Percentiles rank a stretch among this genome's conserved stretches.
These are phyloP conservation scores for Sporisorium exsertum DNA, from an alignment of 1,284 basidiomycete species.

Conservation along the genomic window DNA sequence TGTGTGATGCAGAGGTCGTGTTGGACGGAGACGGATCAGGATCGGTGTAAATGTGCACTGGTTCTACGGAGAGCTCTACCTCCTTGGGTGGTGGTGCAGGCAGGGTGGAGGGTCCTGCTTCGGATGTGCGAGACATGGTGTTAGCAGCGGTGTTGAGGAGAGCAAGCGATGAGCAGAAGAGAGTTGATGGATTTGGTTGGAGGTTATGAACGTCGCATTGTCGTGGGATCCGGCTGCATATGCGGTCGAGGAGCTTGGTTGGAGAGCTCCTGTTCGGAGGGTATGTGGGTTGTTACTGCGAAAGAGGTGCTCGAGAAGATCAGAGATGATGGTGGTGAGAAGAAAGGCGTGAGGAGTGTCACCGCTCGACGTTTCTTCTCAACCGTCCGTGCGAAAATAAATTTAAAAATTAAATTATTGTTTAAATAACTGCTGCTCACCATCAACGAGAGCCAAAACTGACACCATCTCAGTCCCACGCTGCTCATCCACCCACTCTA, in stretches of 20 bases:
- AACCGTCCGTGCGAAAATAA: slow-evolving; percentile 11
- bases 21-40: not conserved
- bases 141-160: too few species aligned
- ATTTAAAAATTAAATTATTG: not conserved
- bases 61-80: slow-evolving; percentile 26
- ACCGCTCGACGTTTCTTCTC: slow-evolving; percentile 6
- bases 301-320: not conserved
- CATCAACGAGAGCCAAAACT: not conserved
- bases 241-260: not conserved
- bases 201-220: not conserved
- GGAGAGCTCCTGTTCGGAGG: too few species aligned
- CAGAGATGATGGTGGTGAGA: not conserved
- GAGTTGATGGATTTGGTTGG: not conserved
- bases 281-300: too few species aligned
- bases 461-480: not conserved
- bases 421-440: not conserved
- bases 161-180: too few species aligned
- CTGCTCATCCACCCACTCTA: too few species aligned
- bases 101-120: slow-evolving; percentile 15
- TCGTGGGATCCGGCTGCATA: not conserved
- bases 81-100: slow-evolving; percentile 3
- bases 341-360: not conserved
- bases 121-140: slow-evolving; percentile 4
- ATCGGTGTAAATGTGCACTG: slow-evolving; percentile 40
- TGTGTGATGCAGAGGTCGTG: not conserved